Evolutionary conservation across 2,329 filamentous ascomycete species (phyloP).

Genomic region (Talaromyces marneffei): DNA sequence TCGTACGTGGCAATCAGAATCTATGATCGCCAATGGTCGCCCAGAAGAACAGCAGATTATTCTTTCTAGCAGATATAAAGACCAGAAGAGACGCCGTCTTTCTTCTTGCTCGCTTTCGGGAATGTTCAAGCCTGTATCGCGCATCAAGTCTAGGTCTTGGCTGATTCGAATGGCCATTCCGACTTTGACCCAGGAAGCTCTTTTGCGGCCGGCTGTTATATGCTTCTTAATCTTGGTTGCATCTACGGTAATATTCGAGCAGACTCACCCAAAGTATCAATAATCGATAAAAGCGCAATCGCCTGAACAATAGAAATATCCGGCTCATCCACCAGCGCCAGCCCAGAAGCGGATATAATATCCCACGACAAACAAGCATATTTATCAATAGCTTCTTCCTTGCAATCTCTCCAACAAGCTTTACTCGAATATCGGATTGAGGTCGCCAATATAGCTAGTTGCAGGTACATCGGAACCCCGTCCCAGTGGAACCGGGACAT

Average conservation of each 20-base stretch:
- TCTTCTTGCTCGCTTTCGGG: constrained; percentile 18
- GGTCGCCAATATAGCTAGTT: constrained; percentile 30
- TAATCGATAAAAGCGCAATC: constrained; percentile 30
- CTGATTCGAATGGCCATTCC: constrained; percentile 55
- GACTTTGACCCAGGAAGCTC: constrained; percentile 11
- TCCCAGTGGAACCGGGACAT: constrained; percentile 18
- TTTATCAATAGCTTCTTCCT: constrained; percentile 19
- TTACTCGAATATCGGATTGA: constrained; percentile 27
- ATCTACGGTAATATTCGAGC: constrained; percentile 25
- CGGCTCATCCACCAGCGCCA: constrained; percentile 15
- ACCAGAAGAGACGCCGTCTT: constrained; percentile 19
- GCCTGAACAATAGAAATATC: constrained; percentile 29
- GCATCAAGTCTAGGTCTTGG: constrained; percentile 23
- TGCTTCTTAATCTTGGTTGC: constrained; percentile 20
- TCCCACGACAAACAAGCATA: constrained; percentile 21
- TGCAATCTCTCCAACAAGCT: background rate
- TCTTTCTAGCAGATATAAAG: constrained; percentile 20
- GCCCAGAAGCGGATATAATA: constrained; percentile 14
- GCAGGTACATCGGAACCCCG: constrained; percentile 21
- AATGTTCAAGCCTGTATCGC: constrained; percentile 2
- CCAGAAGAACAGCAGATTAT: constrained; percentile 17
- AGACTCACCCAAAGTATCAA: background rate
- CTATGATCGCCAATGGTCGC: constrained; percentile 16
- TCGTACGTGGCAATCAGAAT: constrained; percentile 17
- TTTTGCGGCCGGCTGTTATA: background rate